These are phyloP conservation scores for Brassica juncea DNA, from an alignment of 345 rosid genomes.

Conservation along the genomic window DNA sequence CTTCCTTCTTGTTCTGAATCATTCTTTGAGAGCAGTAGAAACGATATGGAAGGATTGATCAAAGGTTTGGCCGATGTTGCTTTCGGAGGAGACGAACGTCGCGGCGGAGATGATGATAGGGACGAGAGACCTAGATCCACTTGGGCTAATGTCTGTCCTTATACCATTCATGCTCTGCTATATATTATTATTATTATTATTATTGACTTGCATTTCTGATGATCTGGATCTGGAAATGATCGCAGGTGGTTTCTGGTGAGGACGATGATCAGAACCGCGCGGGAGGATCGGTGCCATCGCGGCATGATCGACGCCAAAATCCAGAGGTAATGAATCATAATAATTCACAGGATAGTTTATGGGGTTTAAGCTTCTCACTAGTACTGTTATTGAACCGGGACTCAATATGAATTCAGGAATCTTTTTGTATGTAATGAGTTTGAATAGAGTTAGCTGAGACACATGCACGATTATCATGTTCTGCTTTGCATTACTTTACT, in stretches of 20 bases:
- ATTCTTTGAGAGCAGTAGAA: neutral
- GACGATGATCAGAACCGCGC: constrained; percentile 35
- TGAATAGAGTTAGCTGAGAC: constrained; percentile 3
- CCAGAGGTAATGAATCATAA: constrained; percentile 16
- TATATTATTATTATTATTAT: neutral
- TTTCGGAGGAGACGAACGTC: constrained; percentile 44
- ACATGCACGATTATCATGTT: neutral
- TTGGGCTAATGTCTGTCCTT: constrained; percentile 65
- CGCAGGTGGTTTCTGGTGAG: constrained; percentile 66
- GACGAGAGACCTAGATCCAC: constrained; percentile 70
- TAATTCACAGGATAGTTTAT: neutral
- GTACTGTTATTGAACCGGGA: neutral
- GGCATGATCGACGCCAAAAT: constrained; percentile 26
- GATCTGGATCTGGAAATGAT: constrained; percentile 3
- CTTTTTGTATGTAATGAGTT: neutral
- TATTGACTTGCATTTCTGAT: neutral
- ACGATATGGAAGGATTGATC: constrained; percentile 73
- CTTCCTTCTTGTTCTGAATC: neutral
- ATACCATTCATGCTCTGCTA: neutral
- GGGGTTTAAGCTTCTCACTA: neutral
- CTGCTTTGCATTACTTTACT: neutral
- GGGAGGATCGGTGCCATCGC: constrained; percentile 17
- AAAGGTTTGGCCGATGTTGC: constrained; percentile 65
- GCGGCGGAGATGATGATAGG: constrained; percentile 23
- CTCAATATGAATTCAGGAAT: neutral